Evolutionary conservation across 257 asterid genomes (phyloP), one percentile per base, ranked within the genome.

Genomic region (Schizonepeta tenuifolia): DNA sequence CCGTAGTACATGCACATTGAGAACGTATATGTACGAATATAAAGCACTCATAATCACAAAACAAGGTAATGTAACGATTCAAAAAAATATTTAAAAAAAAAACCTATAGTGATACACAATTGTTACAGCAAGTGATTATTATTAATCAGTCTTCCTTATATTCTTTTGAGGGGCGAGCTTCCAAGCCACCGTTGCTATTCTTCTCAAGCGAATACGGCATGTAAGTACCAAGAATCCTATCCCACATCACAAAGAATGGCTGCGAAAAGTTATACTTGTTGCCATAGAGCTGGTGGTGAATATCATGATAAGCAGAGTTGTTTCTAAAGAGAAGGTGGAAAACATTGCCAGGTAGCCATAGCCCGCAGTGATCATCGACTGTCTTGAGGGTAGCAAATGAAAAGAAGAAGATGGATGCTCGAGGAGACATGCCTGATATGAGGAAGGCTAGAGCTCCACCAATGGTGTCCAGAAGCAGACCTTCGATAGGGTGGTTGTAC

Each of bases 201-300:
- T 76, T 88, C 86, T 86, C 97, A 12, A 94, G 90, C 3, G 95
- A 70, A 70, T 88, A 91, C 3, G 96, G 96, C 97, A 91, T 91
- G 89, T 89, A 83, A 13, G 97, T 94, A 24, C 97, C 96, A 0
- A 90, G 85, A 36, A 94, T 86, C 77, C 82, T 76, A 75, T 94
- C 97, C 98, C 95, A 94, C 68, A 86, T 80, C 78, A 94, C 93
- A 54, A 94, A 94, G 84, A 91, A 94, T 5, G 97, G 98, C 86
- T 94, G 97, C 9, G 98, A 91, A 55, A 77, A 91, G 81, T 94
- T 93, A 62, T 82, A 93, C 81, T 93, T 91, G 72, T 80, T 91
- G 20, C 97, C 97, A 3, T 86, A 85, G 46, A 89, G 94, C 81
- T 93, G 96, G 79, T 93, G 98, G 74, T 93, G 98, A 65, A 93